phyloP scores from a whole-genome alignment of 495 filamentous ascomycete species.

The Aspergillus bertholletiae region DNA sequence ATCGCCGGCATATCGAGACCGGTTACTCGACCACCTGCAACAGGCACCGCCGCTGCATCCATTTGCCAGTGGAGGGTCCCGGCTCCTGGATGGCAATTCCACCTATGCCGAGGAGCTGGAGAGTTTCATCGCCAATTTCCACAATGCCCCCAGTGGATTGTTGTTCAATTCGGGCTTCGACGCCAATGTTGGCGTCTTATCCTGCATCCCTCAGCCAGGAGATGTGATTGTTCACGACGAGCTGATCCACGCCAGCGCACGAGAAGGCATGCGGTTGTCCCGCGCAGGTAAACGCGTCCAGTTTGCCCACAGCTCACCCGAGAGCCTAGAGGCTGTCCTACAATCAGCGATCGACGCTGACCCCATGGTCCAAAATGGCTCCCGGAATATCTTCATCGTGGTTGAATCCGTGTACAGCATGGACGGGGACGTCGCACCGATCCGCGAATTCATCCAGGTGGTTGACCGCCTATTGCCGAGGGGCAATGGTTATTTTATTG shows the following conservation, averaged over 20 bases:
- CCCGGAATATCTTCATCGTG: constrained; percentile 55
- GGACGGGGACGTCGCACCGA: constrained; percentile 72
- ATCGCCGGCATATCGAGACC: constrained; percentile 26
- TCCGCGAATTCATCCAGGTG: constrained; percentile 53
- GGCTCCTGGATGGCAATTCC: constrained; percentile 62
- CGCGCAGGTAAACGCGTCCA: constrained; percentile 44
- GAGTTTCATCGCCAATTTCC: constrained; percentile 59
- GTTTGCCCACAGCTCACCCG: constrained; percentile 62
- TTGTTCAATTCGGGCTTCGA: constrained; percentile 78
- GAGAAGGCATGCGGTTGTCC: constrained; percentile 72
- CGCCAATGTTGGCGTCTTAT: constrained; percentile 68
- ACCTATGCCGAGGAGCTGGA: constrained; percentile 62
- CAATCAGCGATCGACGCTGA: constrained; percentile 27
- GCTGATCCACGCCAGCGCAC: constrained; percentile 71
- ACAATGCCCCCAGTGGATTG: constrained; percentile 59
- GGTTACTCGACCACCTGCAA: constrained; percentile 30
- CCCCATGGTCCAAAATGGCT: constrained; percentile 25
- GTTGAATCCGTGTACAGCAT: constrained; percentile 81
- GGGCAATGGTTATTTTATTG: constrained; percentile 63
- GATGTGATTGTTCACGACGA: constrained; percentile 73
- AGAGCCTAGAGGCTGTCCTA: constrained; percentile 39
- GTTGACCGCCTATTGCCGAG: constrained; percentile 54
- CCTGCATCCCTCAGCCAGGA: constrained; percentile 61
- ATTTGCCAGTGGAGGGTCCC: constrained; percentile 42
- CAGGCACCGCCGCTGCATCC: constrained; percentile 28